Base-by-base conservation (phyloP, 441 rosid species). In the Cnidoscolus chayamansa region DNA sequence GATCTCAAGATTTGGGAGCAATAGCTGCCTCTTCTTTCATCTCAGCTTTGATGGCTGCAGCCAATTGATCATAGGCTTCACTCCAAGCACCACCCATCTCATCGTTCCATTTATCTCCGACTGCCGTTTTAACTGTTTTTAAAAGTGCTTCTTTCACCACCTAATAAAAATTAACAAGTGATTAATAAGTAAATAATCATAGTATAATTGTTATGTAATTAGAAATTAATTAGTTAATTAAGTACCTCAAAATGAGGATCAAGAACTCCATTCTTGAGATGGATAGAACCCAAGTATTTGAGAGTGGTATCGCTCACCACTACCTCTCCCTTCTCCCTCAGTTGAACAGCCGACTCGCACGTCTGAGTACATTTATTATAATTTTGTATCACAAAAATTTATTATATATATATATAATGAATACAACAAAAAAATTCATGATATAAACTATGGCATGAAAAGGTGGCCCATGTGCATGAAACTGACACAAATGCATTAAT, bases 91-190 rank as follows among this genome's bases (percentile, higher is more conserved):
- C 9, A 1, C 67, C 75, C 81, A 86, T 65, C 66, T 85, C 90
- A 10, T 79, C 85, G 55, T 76, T 84, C 87, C 89, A 85, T 77
- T 84, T 87, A 57, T 83, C 83, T 58, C 86, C 88, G 11, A 79
- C 67, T 32, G 80, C 89, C 50, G 79, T 81, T 73, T 85, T 69
- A 16, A 87, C 17, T 67, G 89, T 86, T 68, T 84, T 82, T 63
- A 86, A 50, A 68, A 89, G 74, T 60, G 90, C 90, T 64, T 84
- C 94, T 73, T 83, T 86, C 73, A 87, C 89, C 81, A 88, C 86
- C 90, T 84, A 55, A 40, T 61, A 55, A 5, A n/a, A 50, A 50
- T 11, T 11, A 16, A 50, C 13, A 50, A 11, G 2, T 16, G 1
- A 6, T 47, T 1, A 7, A 2, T 2, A 35, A 35, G 37, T 35